phyloP scores from a whole-genome alignment of 2,329 filamentous ascomycete species.

The Stachybotrys echinatus region DNA sequence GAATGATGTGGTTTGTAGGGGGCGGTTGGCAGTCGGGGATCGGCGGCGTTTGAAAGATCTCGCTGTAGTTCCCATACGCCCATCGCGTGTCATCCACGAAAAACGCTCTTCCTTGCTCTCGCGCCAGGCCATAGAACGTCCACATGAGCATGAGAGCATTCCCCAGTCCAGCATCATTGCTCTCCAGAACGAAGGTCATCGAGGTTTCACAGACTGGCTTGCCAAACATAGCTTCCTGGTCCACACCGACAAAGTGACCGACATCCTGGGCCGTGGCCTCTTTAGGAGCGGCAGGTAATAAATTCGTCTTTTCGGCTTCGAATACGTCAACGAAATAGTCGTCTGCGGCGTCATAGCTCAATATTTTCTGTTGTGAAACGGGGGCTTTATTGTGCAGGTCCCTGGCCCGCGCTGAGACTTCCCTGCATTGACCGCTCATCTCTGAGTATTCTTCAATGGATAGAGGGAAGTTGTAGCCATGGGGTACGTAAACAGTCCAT shows the following conservation, averaged over 20 bases:
- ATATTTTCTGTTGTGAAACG: slow-evolving; percentile 37
- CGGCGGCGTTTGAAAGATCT: slow-evolving; percentile 67
- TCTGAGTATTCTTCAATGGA: slow-evolving; percentile 59
- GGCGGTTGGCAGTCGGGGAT: slow-evolving; percentile 63
- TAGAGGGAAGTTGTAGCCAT: slow-evolving; percentile 61
- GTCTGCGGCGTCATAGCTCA: slow-evolving; percentile 57
- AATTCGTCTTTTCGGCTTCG: slow-evolving; percentile 61
- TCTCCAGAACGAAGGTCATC: slow-evolving; percentile 74
- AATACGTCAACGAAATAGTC: slow-evolving; percentile 68
- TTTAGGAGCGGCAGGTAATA: slow-evolving; percentile 44
- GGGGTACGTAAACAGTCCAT: slow-evolving; percentile 80
- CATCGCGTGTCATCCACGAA: slow-evolving; percentile 83
- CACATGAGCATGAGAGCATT: slow-evolving; percentile 73
- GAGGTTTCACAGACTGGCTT: slow-evolving; percentile 60
- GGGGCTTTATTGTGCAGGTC: slow-evolving; percentile 34
- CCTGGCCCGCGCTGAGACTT: slow-evolving; percentile 55
- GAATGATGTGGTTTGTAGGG: slow-evolving; percentile 68
- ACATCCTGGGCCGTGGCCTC: slow-evolving; percentile 32
- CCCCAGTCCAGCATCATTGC: slow-evolving; percentile 68
- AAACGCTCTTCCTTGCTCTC: slow-evolving; percentile 68
- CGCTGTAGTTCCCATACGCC: slow-evolving; percentile 71
- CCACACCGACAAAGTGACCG: slow-evolving; percentile 44
- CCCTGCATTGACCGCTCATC: slow-evolving; percentile 62
- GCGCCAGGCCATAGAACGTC: slow-evolving; percentile 76
- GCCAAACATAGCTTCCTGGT: slow-evolving; percentile 35